Evolutionary conservation across 495 filamentous ascomycete genomes (phyloP), one percentile per base, ranked within the genome.

Genomic region (Penicillium arizonense): DNA sequence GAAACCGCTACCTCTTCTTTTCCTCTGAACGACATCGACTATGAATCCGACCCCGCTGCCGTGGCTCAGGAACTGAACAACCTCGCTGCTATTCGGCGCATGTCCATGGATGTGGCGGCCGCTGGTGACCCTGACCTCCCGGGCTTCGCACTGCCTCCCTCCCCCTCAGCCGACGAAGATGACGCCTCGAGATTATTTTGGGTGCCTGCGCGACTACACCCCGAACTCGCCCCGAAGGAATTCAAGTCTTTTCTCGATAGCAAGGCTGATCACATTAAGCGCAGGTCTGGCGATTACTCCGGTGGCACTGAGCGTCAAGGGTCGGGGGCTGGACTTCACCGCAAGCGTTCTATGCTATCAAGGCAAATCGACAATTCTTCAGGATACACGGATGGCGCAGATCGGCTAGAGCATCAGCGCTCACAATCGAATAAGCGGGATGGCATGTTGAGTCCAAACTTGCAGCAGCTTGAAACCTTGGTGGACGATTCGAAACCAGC

Each of bases 61-160:
- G 90, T 99, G 14, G 91, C 90, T 28, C 91, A 97, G 65, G 94
- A 99, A 73, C 73, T 97, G 40, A 96, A 87, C 70, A 99, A 97
- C 64, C 72, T 99, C 45, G 92, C 96, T 62, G 94, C 95, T 11
- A 82, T 99, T 52, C 85, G 94, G 55, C 87, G 94, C 50, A 93
- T 99, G 89, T 97, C 94, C 13, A 97, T 99, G 95, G 92, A 97
- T 70, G 94, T 96, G 12, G 88, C 89, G 47, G 88, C 87, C 36
- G 83, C 87, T n/a, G 85, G 82, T 48, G 94, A 99, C 67, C 94
- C 94, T 4, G 94, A 99, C 68, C 77, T 99, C 47, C 90, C 95
- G 30, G 86, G 87, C 11, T 96, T 94, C 71, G 82, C 89, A 4
- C 77, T 84, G 53, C 84, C 91, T 6, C 90, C 91, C 8, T 85